phyloP scores from a whole-genome alignment of 176 grass and related monocot species.

The Oryza rufipogon region DNA sequence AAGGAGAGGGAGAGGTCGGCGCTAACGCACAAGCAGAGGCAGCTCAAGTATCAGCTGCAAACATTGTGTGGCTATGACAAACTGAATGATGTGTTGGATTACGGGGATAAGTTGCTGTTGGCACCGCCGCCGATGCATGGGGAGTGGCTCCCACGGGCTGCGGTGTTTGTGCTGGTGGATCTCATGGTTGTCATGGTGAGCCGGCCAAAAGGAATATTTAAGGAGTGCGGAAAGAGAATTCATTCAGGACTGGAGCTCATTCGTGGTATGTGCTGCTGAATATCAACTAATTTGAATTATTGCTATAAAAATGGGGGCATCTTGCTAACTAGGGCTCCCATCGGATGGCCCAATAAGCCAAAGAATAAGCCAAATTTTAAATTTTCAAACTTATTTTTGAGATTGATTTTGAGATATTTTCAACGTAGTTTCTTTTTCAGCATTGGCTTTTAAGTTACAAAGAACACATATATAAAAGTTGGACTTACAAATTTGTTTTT shows the following conservation, averaged over 20 bases:
- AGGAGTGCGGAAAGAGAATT: slow-evolving; percentile 91
- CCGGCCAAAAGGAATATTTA: slow-evolving; percentile 91
- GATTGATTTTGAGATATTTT: too few relatives aligned
- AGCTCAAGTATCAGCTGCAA: slow-evolving; percentile 57
- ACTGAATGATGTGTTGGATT: slow-evolving; percentile 63
- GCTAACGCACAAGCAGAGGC: slow-evolving; percentile 62
- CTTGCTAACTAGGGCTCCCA: slow-evolving; percentile 9
- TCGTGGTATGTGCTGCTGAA: slow-evolving; percentile 62
- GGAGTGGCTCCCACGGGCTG: slow-evolving; percentile 89
- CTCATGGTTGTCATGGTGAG: slow-evolving; percentile 95
- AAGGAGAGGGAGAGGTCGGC: slow-evolving; percentile 68
- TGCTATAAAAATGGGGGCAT: not conserved
- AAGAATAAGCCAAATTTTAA: too few relatives aligned
- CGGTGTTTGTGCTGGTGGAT: slow-evolving; percentile 86
- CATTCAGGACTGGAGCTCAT: slow-evolving; percentile 79
- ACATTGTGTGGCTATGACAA: slow-evolving; percentile 61
- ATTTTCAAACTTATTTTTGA: too few relatives aligned
- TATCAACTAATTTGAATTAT: slow-evolving; percentile 15
- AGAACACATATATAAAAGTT: too few relatives aligned
- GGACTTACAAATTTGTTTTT: too few relatives aligned
- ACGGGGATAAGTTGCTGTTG: slow-evolving; percentile 84
- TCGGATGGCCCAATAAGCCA: too few relatives aligned
- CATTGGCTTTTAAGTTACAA: too few relatives aligned
- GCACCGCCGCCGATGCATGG: slow-evolving; percentile 90
- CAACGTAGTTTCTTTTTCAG: too few relatives aligned